These are phyloP conservation scores for Geranium brycei DNA, from an alignment of 345 rosid genomes.

Conservation along the genomic window DNA sequence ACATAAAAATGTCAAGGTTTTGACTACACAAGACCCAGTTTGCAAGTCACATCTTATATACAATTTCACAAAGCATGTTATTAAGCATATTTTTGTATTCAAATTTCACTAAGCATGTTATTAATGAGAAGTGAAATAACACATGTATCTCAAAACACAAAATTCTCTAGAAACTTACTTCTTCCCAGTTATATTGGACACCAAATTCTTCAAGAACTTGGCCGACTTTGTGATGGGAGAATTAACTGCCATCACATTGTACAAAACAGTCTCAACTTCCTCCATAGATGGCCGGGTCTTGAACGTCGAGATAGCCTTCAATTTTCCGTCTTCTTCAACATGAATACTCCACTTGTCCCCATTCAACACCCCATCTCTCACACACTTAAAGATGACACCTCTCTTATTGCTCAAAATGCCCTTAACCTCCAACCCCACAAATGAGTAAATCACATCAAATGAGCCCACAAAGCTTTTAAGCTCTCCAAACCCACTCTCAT, in stretches of 20 bases:
- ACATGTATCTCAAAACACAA: no score
- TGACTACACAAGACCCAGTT: no score
- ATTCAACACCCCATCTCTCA: slow-evolving; percentile 66
- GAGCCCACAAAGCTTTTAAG: slow-evolving; percentile 34
- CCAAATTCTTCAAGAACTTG: slow-evolving; percentile 53
- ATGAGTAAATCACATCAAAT: slow-evolving; percentile 72
- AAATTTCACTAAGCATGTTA: no score
- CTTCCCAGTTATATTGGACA: slow-evolving; percentile 59
- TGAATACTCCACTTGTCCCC: slow-evolving; percentile 67
- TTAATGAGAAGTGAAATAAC: no score
- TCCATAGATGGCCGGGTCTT: slow-evolving; percentile 51
- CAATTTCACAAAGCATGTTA: no score
- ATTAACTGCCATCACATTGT: slow-evolving; percentile 75
- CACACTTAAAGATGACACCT: slow-evolving; percentile 68
- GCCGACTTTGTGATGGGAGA: slow-evolving; percentile 83
- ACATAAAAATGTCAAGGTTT: no score
- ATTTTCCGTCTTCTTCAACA: slow-evolving; percentile 49
- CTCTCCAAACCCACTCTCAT: slow-evolving; percentile 44
- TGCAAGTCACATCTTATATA: no score
- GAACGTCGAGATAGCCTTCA: slow-evolving; percentile 63
- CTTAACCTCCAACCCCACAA: slow-evolving; percentile 58
- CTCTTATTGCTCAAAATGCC: slow-evolving; percentile 57
- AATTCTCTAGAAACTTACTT: slow-evolving; percentile 20
- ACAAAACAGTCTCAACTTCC: slow-evolving; percentile 68
- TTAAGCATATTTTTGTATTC: no score